Percentiles rank a stretch among this genome's conserved stretches.
phyloP scores from a whole-genome alignment of 768 basidiomycete species.

The Termitomyces sp. region DNA sequence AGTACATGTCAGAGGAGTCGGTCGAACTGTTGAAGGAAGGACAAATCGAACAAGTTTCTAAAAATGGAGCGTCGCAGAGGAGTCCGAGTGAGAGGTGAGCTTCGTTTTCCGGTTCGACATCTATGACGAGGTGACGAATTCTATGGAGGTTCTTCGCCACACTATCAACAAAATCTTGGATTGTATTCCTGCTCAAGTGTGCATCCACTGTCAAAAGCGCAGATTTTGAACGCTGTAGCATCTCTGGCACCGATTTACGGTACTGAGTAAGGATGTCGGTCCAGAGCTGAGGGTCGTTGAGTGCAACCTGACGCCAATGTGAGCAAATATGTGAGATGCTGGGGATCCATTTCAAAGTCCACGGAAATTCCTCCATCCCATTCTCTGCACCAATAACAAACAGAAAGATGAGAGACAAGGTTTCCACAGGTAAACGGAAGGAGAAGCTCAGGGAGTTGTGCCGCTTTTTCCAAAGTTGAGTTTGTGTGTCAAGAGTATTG shows the following conservation, averaged over 20 bases:
- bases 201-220: too few relatives aligned
- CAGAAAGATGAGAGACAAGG: not conserved
- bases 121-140: too few relatives aligned
- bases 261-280: not conserved
- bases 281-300: not conserved
- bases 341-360: not conserved
- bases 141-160: too few relatives aligned
- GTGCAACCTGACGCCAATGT: not conserved
- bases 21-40: too few relatives aligned
- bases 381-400: not conserved
- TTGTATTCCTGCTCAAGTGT: too few relatives aligned
- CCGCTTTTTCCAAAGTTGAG: not conserved
- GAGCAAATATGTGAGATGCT: not conserved
- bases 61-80: too few relatives aligned
- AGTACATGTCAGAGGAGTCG: too few relatives aligned
- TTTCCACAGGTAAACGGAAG: not conserved
- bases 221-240: not conserved
- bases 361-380: not conserved
- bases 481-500: too few relatives aligned
- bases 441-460: not conserved
- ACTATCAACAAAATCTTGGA: too few relatives aligned
- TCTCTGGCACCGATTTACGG: not conserved
- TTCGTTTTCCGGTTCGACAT: too few relatives aligned
- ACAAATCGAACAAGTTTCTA: too few relatives aligned
- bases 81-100: too few relatives aligned